These are phyloP conservation scores for Trichoderma semiorbis DNA, from an alignment of 2,329 filamentous ascomycete genomes.

Conservation along the genomic window DNA sequence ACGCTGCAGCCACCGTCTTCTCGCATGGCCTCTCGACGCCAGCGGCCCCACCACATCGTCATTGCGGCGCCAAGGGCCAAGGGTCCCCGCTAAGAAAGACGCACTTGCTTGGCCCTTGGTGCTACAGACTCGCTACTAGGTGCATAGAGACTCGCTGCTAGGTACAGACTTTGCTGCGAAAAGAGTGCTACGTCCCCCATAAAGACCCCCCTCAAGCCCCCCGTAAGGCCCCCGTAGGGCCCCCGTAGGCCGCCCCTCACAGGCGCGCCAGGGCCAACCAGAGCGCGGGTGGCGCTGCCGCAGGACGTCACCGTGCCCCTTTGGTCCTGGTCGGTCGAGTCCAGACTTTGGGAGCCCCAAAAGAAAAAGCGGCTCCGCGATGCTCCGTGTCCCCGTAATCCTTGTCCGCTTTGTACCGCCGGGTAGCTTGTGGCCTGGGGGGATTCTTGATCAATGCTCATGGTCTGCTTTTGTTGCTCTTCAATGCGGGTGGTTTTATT, in stretches of 20 bases:
- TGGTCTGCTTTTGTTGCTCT: neutral
- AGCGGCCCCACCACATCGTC: conserved; percentile 19
- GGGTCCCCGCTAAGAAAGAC: conserved; percentile 18
- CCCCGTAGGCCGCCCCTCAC: neutral
- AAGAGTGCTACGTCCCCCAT: neutral
- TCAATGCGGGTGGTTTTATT: neutral
- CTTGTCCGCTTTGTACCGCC: neutral
- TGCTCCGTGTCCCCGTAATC: conserved; percentile 2
- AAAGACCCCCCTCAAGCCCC: neutral
- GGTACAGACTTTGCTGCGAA: neutral
- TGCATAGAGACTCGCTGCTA: neutral
- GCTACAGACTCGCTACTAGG: neutral
- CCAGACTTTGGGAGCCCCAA: conserved; percentile 19
- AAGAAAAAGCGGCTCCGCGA: conserved; percentile 14
- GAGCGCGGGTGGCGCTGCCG: conserved; percentile 17
- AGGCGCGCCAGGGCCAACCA: conserved; percentile 16
- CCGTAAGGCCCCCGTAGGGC: neutral
- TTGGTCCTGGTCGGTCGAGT: conserved; percentile 21
- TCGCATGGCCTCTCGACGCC: neutral
- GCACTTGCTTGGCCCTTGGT: neutral
- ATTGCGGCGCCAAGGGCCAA: conserved; percentile 20
- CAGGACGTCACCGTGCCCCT: conserved; percentile 24
- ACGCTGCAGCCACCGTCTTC: conserved; percentile 10
- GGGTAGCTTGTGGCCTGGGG: neutral
- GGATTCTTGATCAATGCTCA: too few relatives aligned